A percentile compares a stretch with the other conserved stretches of the same genome.
Conservation (phyloP, 2,329 filamentous ascomycete genomes). For the Aplosporella prunicola region DNA sequence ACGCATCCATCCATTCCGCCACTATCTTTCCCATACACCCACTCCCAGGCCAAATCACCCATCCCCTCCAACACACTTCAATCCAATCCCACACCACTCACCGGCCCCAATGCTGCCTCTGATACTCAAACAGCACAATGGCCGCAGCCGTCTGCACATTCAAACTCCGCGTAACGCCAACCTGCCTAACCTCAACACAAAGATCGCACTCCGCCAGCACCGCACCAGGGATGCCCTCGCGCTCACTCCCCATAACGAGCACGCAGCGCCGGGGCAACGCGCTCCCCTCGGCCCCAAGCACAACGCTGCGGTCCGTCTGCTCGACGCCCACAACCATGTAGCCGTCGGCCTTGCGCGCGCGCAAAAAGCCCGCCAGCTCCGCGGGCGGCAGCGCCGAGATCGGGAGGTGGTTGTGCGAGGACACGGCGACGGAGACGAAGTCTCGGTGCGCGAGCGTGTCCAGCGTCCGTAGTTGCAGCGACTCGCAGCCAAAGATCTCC, state of each 20-base stretch:
- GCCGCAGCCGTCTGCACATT: conserved; percentile 48
- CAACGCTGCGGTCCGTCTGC: conserved; percentile 41
- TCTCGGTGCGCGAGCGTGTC: conserved; percentile 35
- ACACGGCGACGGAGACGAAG: conserved; percentile 42
- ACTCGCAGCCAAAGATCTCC: conserved; percentile 42
- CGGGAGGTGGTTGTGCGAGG: conserved; percentile 40
- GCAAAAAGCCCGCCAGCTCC: conserved; percentile 30
- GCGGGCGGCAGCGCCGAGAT: conserved; percentile 30
- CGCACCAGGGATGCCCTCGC: conserved; percentile 40
- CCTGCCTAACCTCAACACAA: conserved; percentile 44
- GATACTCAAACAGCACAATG: conserved; percentile 44
- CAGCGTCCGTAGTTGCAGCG: conserved; percentile 36
- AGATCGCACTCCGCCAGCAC: conserved; percentile 41
- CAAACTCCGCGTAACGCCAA: conserved; percentile 43
- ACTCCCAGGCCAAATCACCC: too few relatives aligned
- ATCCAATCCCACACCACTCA: too few relatives aligned
- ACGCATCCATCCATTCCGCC: too few relatives aligned
- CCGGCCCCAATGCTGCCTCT: conserved; percentile 30
- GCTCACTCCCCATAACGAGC: conserved; percentile 43
- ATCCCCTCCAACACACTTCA: too few relatives aligned
- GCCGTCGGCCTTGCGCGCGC: conserved; percentile 34
- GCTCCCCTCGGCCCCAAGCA: conserved; percentile 31
- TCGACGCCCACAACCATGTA: conserved; percentile 45
- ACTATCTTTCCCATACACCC: too few relatives aligned
- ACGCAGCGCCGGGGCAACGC: conserved; percentile 19